Conservation (phyloP, 1,284 basidiomycete species). For the Leccinum fallax region DNA sequence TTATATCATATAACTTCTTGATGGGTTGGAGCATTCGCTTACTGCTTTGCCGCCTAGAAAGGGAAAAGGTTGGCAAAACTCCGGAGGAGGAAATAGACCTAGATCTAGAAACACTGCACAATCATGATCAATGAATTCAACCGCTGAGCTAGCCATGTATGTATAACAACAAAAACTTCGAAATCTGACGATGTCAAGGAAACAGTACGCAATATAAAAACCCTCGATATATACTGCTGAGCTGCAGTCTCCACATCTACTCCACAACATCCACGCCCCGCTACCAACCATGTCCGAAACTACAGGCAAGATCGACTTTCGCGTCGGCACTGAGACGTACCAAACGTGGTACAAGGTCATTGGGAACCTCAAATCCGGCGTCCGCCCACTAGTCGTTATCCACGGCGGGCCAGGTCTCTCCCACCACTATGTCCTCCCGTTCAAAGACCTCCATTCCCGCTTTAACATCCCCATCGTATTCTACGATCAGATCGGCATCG, state of each 20-base stretch:
- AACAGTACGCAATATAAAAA: background rate
- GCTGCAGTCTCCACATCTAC: background rate
- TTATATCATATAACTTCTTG: background rate
- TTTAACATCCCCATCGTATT: conserved; percentile 45
- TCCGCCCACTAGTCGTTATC: conserved; percentile 40
- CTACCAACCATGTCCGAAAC: conserved; percentile 18
- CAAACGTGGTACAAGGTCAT: conserved; percentile 31
- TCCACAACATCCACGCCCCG: background rate
- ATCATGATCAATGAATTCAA: background rate
- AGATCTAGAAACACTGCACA: background rate
- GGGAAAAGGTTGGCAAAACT: background rate
- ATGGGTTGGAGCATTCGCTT: background rate
- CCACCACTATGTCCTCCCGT: conserved; percentile 46
- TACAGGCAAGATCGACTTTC: conserved; percentile 18
- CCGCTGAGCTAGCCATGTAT: background rate
- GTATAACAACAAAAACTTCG: background rate
- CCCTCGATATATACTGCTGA: background rate
- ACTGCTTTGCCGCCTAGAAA: background rate
- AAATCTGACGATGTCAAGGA: background rate
- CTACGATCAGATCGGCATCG: conserved; percentile 53
- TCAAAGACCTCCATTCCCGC: conserved; percentile 39
- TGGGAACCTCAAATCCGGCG: conserved; percentile 14
- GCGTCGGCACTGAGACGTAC: conserved; percentile 11
- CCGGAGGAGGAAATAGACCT: background rate
- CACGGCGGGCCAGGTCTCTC: conserved; percentile 49